These are phyloP conservation scores for Boletus semigastroideus DNA, from an alignment of 1,284 basidiomycete genomes.

Conservation along the genomic window DNA sequence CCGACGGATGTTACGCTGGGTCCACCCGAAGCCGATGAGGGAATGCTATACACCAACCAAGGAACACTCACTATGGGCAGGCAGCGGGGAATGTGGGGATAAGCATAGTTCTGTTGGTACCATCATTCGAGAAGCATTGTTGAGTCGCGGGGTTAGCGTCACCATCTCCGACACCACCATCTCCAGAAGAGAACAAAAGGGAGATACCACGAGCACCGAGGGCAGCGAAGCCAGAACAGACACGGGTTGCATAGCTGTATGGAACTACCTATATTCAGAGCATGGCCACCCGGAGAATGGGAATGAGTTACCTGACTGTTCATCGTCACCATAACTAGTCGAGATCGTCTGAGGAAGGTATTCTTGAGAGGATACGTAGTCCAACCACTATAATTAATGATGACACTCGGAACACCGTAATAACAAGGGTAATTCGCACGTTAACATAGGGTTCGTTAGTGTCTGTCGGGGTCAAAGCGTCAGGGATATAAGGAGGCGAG, in stretches of 20 bases:
- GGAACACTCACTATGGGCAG: slow-evolving; percentile 40
- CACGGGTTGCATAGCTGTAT: slow-evolving; percentile 55
- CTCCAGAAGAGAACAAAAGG: slow-evolving; percentile 63
- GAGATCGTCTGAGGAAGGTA: slow-evolving; percentile 34
- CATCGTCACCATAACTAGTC: slow-evolving; percentile 56
- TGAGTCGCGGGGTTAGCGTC: slow-evolving; percentile 48
- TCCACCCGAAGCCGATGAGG: background rate
- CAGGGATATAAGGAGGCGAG: slow-evolving; percentile 57
- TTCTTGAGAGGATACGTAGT: slow-evolving; percentile 44
- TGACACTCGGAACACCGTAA: background rate
- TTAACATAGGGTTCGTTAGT: slow-evolving; percentile 67
- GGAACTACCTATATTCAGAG: slow-evolving; percentile 48
- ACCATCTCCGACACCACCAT: slow-evolving; percentile 69
- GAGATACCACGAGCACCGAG: slow-evolving; percentile 64
- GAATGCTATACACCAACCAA: background rate
- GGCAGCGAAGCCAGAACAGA: slow-evolving; percentile 59
- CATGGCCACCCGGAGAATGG: background rate
- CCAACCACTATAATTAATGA: slow-evolving; percentile 51
- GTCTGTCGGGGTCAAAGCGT: slow-evolving; percentile 38
- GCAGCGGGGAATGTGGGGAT: slow-evolving; percentile 55
- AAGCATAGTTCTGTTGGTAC: slow-evolving; percentile 52
- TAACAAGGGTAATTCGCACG: slow-evolving; percentile 31
- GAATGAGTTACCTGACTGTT: slow-evolving; percentile 52
- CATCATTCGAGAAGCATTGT: slow-evolving; percentile 60
- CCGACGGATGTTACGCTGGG: slow-evolving; percentile 59